Base-by-base conservation (phyloP, 352 stramenopile genomes). In the Pythium aquatile region DNA sequence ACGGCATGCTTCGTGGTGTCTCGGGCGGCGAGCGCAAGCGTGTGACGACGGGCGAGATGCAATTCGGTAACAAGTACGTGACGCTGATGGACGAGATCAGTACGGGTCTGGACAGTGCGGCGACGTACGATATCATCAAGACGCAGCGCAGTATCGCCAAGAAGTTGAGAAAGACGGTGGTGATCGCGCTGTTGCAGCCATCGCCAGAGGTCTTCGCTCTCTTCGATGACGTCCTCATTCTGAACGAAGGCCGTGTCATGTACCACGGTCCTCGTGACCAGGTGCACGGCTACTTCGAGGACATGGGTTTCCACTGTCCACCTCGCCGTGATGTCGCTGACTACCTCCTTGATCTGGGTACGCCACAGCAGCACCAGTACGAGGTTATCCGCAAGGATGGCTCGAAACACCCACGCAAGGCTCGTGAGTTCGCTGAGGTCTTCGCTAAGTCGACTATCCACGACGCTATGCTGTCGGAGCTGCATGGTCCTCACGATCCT, bases 181-280 rank as follows among this genome's bases (percentile, higher is more conserved):
- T 94, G 32, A 82, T 97, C n/a, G 88, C 87, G 5, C 70, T 98
- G 10, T 66, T 97, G n/a, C 79, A 98, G 75, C 94, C 95, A 28
- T 87, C 94, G 16, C 95, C 95, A 5, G 94, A 98, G 74, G 90
- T 96, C 5, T 94, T 96, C 42, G 81, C 78, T 30, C 72, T 98
- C 13, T 98, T 98, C 66, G 95, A 98, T 72, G 84, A 98, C 58
- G 69, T 98, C 9, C 81, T 98, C 30, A 51, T 98, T n/a, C 66
- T 98, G 24, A 91, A 92, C 69, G 79, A 96, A 26, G 94, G 95
- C 39, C 69, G 79, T 16, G 76, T 98, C 26, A 85, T 98, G 51
- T 98, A 97, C 72, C 77, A 76, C 94, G 63, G 75, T 82, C 58
- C 87, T 66, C 74, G 73, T 73, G 53, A 85, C 74, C 32, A 72